Percentiles rank a stretch among this genome's conserved stretches.
Evolutionary conservation across 306 rosid genomes (phyloP).

Genomic region (Delonix regia): DNA sequence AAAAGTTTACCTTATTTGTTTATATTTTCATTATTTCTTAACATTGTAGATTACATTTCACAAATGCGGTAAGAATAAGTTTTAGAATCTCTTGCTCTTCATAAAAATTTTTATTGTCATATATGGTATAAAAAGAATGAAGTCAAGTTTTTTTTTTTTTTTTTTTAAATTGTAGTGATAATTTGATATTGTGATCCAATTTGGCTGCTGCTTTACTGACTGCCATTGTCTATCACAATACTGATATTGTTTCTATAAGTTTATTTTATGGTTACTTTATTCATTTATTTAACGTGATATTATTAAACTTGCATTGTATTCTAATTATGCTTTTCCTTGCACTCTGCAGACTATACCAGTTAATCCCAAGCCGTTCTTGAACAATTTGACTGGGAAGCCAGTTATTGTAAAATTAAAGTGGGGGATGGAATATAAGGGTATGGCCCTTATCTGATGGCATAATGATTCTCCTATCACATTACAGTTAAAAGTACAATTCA

Average conservation of each 20-base stretch:
- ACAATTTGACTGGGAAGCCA: slow-evolving; percentile 63
- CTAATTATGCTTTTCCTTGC: not conserved
- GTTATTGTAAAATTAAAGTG: slow-evolving; percentile 60
- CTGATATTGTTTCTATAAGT: not conserved
- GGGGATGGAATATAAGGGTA: slow-evolving; percentile 70
- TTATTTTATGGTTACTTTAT: not conserved
- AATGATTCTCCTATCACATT: not conserved
- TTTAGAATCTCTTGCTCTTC: not conserved
- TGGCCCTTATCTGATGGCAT: not conserved
- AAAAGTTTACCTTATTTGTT: not conserved
- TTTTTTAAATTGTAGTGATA: not conserved
- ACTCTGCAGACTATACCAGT: slow-evolving; percentile 58
- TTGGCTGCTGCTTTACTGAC: not conserved
- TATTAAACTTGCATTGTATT: not conserved
- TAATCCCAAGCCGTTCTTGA: slow-evolving; percentile 62
- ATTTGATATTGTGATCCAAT: not conserved
- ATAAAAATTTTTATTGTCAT: not conserved
- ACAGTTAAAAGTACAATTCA: not conserved
- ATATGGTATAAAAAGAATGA: not conserved
- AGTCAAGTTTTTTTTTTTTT: too few relatives aligned
- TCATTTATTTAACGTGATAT: not conserved
- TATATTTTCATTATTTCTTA: not conserved
- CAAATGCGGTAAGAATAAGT: not conserved
- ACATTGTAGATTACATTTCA: not conserved
- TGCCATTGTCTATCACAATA: not conserved